Evolutionary conservation across 768 basidiomycete species (phyloP).

Genomic region (Phylloporus arenicola): DNA sequence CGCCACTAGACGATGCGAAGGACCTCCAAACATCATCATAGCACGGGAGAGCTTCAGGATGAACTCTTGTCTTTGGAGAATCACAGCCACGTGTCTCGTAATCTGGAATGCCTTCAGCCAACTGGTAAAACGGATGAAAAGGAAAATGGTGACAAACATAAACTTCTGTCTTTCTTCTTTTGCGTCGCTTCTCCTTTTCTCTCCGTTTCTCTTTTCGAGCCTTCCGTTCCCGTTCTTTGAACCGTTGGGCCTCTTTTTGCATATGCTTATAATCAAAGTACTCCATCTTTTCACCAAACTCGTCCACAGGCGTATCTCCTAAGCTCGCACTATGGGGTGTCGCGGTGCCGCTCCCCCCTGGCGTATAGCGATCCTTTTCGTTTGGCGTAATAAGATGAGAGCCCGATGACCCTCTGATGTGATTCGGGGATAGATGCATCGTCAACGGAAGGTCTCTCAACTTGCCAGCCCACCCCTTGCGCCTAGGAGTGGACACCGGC

Average conservation of each 20-base stretch:
- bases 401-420: slow-evolving; percentile 10
- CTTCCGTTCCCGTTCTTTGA: slow-evolving; percentile 22
- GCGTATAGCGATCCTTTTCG: slow-evolving; percentile 4
- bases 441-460: slow-evolving; percentile 38
- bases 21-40: slow-evolving; percentile 88
- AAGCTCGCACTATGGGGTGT: slow-evolving; percentile 17
- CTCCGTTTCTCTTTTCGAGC: slow-evolving; percentile 33
- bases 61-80: slow-evolving; percentile 79
- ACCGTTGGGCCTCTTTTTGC: slow-evolving; percentile 21
- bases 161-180: slow-evolving; percentile 69
- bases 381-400: slow-evolving; percentile 8
- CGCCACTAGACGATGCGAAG: slow-evolving; percentile 75
- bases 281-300: slow-evolving; percentile 20
- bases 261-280: slow-evolving; percentile 30
- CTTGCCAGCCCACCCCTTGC: slow-evolving; percentile 32
- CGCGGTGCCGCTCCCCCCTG: slow-evolving; percentile 14
- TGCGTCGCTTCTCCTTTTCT: slow-evolving; percentile 40
- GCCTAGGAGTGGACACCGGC: slow-evolving; percentile 4
- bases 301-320: slow-evolving; percentile 15
- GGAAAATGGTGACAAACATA: slow-evolving; percentile 47
- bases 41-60: slow-evolving; percentile 77
- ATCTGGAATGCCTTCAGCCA: slow-evolving; percentile 41
- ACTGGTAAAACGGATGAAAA: neutral
- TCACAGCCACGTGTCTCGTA: slow-evolving; percentile 77
- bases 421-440: slow-evolving; percentile 12